Evolutionary conservation across 164 flowering plant species (phyloP).

Genomic region (Macadamia integrifolia): DNA sequence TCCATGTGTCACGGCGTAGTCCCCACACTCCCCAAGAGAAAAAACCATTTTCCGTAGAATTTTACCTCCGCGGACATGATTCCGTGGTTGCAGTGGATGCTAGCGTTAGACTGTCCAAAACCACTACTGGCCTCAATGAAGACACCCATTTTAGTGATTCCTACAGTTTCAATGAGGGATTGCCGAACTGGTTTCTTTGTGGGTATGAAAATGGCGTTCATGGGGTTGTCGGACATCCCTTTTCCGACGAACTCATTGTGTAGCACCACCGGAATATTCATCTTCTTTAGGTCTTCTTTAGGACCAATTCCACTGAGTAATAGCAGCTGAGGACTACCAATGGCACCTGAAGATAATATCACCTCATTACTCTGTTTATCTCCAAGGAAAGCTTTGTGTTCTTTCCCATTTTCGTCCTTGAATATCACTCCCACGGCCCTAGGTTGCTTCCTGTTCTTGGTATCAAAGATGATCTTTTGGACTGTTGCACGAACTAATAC

Average conservation of each 20-base stretch:
- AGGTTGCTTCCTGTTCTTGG: slow-evolving; percentile 27
- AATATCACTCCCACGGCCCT: slow-evolving; percentile 75
- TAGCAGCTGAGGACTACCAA: slow-evolving; percentile 85
- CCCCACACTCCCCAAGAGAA: no score
- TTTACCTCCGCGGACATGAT: slow-evolving; percentile 84
- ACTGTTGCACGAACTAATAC: slow-evolving; percentile 75
- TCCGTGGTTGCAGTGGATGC: slow-evolving; percentile 78
- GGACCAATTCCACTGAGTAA: slow-evolving; percentile 91
- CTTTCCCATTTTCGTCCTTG: slow-evolving; percentile 73
- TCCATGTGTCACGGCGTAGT: no score
- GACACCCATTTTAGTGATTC: slow-evolving; percentile 79
- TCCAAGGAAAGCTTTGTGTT: slow-evolving; percentile 46
- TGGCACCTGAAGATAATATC: slow-evolving; percentile 71
- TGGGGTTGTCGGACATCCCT: slow-evolving; percentile 88
- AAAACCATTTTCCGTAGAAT: no score
- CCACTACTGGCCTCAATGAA: slow-evolving; percentile 94
- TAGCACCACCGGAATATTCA: slow-evolving; percentile 55
- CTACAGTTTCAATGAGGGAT: slow-evolving; percentile 84
- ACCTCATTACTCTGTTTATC: slow-evolving; percentile 46
- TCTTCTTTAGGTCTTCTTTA: slow-evolving; percentile 40
- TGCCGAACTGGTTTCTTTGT: slow-evolving; percentile 44
- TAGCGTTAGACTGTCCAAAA: slow-evolving; percentile 62
- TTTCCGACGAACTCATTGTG: slow-evolving; percentile 65
- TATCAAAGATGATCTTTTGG: slow-evolving; percentile 59
- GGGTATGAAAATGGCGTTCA: slow-evolving; percentile 73